These are phyloP conservation scores for Gautieria morchelliformis DNA, from an alignment of 768 basidiomycete species.

Conservation along the genomic window DNA sequence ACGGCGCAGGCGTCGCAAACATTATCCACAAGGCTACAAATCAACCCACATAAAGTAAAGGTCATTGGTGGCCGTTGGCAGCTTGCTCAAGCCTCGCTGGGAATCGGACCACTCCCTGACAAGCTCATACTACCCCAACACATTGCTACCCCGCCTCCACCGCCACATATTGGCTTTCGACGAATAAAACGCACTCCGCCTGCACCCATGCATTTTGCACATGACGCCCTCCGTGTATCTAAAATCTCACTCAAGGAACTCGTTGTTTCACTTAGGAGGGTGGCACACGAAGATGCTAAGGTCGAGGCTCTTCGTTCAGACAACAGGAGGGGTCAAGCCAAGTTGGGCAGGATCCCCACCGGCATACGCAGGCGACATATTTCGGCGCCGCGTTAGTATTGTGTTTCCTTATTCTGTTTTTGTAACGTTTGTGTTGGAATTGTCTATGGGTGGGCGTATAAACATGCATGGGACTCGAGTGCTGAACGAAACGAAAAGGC, in stretches of 20 bases:
- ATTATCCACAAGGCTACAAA: not conserved
- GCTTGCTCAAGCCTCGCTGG: slow-evolving; percentile 22
- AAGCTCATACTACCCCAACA: not conserved
- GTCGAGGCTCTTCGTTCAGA: not conserved
- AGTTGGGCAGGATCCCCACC: not conserved
- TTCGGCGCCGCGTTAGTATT: not conserved
- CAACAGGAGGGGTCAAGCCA: not conserved
- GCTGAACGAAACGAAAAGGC: too few species aligned
- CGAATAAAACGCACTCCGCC: not conserved
- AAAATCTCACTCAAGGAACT: not conserved
- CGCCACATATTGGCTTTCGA: not conserved
- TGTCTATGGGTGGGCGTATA: not conserved
- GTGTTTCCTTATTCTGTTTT: not conserved
- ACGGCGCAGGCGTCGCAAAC: not conserved
- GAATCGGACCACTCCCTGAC: slow-evolving; percentile 19
- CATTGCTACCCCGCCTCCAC: not conserved
- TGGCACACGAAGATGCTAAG: not conserved
- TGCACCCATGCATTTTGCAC: not conserved
- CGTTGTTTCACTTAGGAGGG: not conserved
- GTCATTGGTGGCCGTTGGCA: slow-evolving; percentile 24
- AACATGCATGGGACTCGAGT: not conserved
- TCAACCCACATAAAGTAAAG: not conserved
- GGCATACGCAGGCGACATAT: not conserved
- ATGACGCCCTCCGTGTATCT: not conserved
- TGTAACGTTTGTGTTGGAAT: not conserved